Base-by-base conservation (phyloP, 345 rosid species). In the Raphanus sativus region DNA sequence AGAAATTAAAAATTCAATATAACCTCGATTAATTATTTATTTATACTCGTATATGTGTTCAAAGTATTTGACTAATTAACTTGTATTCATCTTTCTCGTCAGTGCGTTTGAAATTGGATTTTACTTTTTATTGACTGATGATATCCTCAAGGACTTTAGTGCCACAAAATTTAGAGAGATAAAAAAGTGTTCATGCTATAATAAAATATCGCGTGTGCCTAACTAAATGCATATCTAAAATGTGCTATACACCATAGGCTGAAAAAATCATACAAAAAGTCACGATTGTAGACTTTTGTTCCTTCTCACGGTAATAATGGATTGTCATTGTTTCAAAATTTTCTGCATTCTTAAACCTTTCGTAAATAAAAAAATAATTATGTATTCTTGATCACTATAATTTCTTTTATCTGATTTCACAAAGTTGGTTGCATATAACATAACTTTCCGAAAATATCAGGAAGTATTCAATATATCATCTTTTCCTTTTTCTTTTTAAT, bases 1-100 rank as follows among this genome's bases (percentile, higher is more conserved):
- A 2, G 9, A 64, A 36, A 54, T n/a, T 70, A 33, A 63, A 63
- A 77, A 48, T 63, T 69, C n/a, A 7, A 24, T 76, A 28, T 34
- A 61, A 15, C 17, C 21, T 3, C 15, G 32, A 28, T 61, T 61
- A 36, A 60, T 26, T 8, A 13, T 58, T 58, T 70, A 4, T 26
- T 4, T 21, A 10, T 16, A 8, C 12, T 17, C 17, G 38, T 54
- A 17, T 17, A 52, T 2, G 21, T n/a, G 73, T 58, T 58, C 50
- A 68, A 28, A 68, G 17, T 29, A 16, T n/a, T 16, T 50, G 13
- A 67, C 28, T 26, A n/a, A 4, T 28, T 28, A 28, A 2, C 7
- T 8, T 50, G 13, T 68, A 29, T 2, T 66, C 3, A 24, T 26
- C 24, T 13, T 67, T 25, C 13, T 13, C 7, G 50, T 15, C 8